Evolutionary conservation across 2,329 filamentous ascomycete genomes (phyloP).

Genomic region (Cladophialophora carrionii): DNA sequence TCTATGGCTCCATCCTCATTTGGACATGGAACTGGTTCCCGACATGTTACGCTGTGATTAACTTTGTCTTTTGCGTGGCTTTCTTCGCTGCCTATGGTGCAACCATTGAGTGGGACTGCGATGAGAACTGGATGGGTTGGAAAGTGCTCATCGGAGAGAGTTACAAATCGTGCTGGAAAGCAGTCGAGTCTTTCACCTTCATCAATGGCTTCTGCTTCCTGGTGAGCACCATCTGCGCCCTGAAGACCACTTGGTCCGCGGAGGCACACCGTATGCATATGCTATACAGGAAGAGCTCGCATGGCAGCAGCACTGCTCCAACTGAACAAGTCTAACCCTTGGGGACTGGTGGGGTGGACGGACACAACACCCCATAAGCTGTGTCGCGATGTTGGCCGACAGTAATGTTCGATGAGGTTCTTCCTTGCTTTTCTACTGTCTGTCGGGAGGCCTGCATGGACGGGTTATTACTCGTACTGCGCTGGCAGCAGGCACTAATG

Average conservation of each 20-base stretch:
- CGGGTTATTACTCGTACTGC: neutral
- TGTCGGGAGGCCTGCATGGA: neutral
- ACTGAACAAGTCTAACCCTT: neutral
- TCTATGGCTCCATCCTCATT: neutral
- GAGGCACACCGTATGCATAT: neutral
- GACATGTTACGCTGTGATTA: neutral
- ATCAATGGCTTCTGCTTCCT: slow-evolving; percentile 24
- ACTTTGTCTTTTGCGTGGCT: neutral
- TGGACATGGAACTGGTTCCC: neutral
- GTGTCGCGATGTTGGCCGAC: neutral
- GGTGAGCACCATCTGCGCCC: neutral
- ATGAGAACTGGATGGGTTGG: neutral
- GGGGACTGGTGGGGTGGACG: neutral
- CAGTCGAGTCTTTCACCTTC: slow-evolving; percentile 21
- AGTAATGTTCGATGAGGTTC: neutral
- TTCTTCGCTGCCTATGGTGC: neutral
- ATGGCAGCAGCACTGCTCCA: neutral
- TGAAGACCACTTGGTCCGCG: neutral
- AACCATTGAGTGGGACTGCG: neutral
- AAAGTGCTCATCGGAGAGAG: neutral
- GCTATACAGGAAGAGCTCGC: neutral
- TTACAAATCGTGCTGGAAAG: slow-evolving; percentile 22
- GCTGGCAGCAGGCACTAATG: neutral
- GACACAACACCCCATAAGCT: neutral
- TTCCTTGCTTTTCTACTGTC: neutral